phyloP scores from a whole-genome alignment of 345 rosid genomes.

The Syzygium grande region DNA sequence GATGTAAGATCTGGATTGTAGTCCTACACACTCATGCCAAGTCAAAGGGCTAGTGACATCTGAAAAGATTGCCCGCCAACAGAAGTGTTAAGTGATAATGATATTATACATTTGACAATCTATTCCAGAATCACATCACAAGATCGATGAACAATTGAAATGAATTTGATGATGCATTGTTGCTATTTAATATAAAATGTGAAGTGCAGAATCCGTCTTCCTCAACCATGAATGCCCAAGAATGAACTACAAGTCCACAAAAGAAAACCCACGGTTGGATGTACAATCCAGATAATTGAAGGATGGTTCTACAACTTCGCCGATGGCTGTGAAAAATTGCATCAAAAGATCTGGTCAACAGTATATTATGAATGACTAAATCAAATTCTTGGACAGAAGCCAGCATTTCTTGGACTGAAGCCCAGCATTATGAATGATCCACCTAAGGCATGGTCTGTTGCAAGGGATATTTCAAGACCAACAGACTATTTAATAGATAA shows the following conservation, averaged over 20 bases:
- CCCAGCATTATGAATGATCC: background rate
- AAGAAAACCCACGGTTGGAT: background rate
- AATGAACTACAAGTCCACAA: background rate
- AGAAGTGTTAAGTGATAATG: background rate
- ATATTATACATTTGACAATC: background rate
- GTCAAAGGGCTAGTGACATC: background rate
- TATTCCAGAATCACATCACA: background rate
- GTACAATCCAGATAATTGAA: background rate
- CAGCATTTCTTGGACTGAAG: background rate
- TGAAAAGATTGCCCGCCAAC: background rate
- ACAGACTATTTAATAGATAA: background rate
- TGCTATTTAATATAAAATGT: background rate
- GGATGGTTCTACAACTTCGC: background rate
- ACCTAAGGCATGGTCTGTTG: background rate
- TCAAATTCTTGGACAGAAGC: background rate
- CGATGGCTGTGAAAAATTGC: background rate
- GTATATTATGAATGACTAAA: background rate
- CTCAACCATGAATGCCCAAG: background rate
- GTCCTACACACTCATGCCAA: background rate
- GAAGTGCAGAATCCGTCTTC: background rate
- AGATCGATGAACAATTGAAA: background rate
- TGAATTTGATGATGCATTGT: background rate
- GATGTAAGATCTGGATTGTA: background rate
- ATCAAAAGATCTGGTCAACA: background rate
- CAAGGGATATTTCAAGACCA: background rate